Evolutionary conservation across 2,329 filamentous ascomycete species (phyloP), one percentile per base, ranked within the genome.

Genomic region (Epicoccum sorghinum): DNA sequence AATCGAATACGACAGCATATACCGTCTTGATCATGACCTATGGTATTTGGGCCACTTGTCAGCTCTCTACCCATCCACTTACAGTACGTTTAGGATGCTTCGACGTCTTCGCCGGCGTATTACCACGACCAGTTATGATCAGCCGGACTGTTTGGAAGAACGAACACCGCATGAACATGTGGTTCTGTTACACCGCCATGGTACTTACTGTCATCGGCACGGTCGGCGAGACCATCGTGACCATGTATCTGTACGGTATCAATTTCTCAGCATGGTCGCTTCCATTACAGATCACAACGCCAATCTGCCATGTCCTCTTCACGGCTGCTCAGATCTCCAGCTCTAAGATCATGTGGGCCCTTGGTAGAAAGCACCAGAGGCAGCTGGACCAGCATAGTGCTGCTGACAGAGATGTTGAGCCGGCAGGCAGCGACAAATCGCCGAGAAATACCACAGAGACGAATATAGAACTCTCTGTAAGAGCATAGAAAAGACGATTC

Each of bases 21-120:
- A 49, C 46, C 10, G 38, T 49, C 6, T 24, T 49, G 46, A 49
- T 49, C 4, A 49, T 49, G 46, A 42, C 38, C 13, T 49, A 49
- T 6, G 32, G 23, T 42, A 36, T 9, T 30, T 13, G n/a, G 7
- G 10, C 6, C 18, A 18, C 10, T 27, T 30, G 10, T 14, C 30
- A 4, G n/a, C 0, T 18, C 3, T 8, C 22, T 12, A 6, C 18
- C 18, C 12, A 43, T 13, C 9, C 22, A 12, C 30, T 5, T 35
- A 22, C 13, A 8, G 27, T 29, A 29, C 27, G 27, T 29, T 9
- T 29, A 48, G 46, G 46, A 2, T 36, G 36, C 8, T 42, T 42
- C 24, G 46, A 49, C 24, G 32, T 49, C 6, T n/a, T 49, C 9
- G 46, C 46, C n/a, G 38, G 38, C 5, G 18, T 49, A 27, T 48